phyloP scores from a whole-genome alignment of 345 rosid genomes.

The Cardiospermum halicacabum region DNA sequence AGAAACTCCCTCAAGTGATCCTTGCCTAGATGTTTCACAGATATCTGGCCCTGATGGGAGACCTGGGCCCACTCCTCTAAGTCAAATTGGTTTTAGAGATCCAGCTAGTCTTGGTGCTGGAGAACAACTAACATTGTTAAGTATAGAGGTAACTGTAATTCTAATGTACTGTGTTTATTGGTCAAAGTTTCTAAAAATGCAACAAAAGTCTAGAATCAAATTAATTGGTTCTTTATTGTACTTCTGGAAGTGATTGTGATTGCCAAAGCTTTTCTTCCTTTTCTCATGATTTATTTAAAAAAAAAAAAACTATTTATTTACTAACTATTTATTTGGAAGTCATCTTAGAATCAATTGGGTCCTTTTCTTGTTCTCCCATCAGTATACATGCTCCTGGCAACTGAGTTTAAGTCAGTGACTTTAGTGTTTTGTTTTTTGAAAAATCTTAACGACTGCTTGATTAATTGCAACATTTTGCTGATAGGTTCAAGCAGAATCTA shows the following conservation, averaged over 20 bases:
- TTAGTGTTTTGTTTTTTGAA: constrained; percentile 5
- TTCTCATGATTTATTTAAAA: not conserved
- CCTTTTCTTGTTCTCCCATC: no score
- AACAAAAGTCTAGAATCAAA: not conserved
- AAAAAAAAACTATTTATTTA: not conserved
- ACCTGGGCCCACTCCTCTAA: constrained; percentile 77
- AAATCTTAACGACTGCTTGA: constrained; percentile 6
- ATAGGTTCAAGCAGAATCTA: constrained; percentile 83
- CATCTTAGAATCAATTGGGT: no score
- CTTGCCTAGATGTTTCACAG: constrained; percentile 67
- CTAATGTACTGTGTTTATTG: not conserved
- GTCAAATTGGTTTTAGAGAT: constrained; percentile 95
- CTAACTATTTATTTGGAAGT: no score
- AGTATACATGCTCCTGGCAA: no score
- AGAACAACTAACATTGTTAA: constrained; percentile 80
- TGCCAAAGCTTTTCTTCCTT: not conserved
- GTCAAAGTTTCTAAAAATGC: not conserved
- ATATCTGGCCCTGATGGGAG: constrained; percentile 81
- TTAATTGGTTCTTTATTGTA: not conserved
- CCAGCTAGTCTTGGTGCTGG: constrained; percentile 96
- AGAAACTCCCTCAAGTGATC: constrained; percentile 21
- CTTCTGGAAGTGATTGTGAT: not conserved
- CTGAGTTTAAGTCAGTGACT: no score
- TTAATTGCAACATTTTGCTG: constrained; percentile 15
- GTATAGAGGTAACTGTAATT: constrained; percentile 65